A percentile compares a stretch with the other conserved stretches of the same genome.
Evolutionary conservation across 2,329 filamentous ascomycete species (phyloP).

Genomic region (Clonostachys rosea): DNA sequence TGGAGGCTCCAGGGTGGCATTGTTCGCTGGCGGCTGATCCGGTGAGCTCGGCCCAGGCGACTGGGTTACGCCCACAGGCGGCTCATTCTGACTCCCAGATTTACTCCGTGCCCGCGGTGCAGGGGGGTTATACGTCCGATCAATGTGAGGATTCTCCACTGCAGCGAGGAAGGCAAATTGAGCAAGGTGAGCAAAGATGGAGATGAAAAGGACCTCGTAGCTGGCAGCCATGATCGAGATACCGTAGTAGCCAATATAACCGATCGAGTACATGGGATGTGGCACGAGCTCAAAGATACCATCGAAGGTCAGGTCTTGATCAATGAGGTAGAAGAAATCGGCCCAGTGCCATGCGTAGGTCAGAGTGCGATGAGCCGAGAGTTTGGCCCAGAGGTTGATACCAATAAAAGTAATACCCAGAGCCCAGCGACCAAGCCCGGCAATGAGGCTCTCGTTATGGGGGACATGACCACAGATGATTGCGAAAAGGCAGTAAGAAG

Average conservation of each 20-base stretch:
- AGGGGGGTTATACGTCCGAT: constrained; percentile 93
- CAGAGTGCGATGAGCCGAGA: constrained; percentile 95
- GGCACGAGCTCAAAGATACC: constrained; percentile 99
- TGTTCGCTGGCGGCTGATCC: constrained; percentile 13
- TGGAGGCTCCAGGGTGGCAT: constrained; percentile 36
- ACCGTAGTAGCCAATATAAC: constrained; percentile 96
- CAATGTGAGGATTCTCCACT: constrained; percentile 96
- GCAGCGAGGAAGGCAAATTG: constrained; percentile 90
- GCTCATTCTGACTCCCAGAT: constrained; percentile 21
- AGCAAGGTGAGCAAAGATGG: constrained; percentile 87
- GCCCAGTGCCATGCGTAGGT: constrained; percentile 99
- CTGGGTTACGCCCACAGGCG: constrained; percentile 12
- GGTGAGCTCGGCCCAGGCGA: constrained; percentile 9
- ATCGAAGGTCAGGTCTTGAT: constrained; percentile 96
- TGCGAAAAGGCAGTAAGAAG: constrained; percentile 94
- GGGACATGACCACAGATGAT: constrained; percentile 80
- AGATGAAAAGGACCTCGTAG: constrained; percentile 96
- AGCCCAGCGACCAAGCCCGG: constrained; percentile 72
- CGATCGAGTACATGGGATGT: constrained; percentile 98
- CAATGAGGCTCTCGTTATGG: constrained; percentile 61
- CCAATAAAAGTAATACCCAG: constrained; percentile 74
- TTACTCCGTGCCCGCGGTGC: constrained; percentile 59
- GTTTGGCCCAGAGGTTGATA: constrained; percentile 98
- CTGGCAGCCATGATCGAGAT: constrained; percentile 98
- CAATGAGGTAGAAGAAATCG: constrained; percentile 97